Conservation (phyloP, 148 eudicot genomes). For the Pouteria glomerata region DNA sequence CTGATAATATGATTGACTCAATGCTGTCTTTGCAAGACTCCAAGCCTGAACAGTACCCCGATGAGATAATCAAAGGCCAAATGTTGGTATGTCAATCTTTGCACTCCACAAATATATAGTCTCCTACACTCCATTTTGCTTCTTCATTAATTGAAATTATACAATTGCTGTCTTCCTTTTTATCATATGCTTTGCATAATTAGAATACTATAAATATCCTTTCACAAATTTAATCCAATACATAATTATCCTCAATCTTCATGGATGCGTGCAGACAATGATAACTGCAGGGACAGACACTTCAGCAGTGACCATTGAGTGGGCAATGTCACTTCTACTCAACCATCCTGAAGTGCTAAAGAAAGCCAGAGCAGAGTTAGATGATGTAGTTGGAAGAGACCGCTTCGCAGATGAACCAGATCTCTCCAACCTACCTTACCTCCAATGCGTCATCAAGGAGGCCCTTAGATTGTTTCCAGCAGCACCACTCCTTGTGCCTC, state of each 20-base stretch:
- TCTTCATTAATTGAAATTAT: too few species aligned
- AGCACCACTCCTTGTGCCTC: constrained; percentile 24
- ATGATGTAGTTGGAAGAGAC: not conserved
- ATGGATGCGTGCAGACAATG: constrained; percentile 3
- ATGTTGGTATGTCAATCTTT: constrained; percentile 22
- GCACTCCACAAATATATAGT: not conserved
- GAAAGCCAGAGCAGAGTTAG: constrained; percentile 17
- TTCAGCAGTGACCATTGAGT: constrained; percentile 20
- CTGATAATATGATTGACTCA: constrained; percentile 17
- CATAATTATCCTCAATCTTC: not conserved
- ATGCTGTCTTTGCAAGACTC: constrained; percentile 28
- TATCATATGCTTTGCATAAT: too few species aligned
- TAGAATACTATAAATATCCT: too few species aligned
- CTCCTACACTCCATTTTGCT: too few species aligned
- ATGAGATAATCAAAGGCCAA: constrained; percentile 35
- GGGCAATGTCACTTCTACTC: constrained; percentile 20
- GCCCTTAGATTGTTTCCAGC: constrained; percentile 23
- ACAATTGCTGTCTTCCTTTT: too few species aligned
- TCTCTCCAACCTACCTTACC: constrained; percentile 17
- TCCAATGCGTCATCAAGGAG: constrained; percentile 19
- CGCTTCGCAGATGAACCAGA: constrained; percentile 22
- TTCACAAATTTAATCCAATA: too few species aligned
- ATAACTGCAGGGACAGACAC: constrained; percentile 13
- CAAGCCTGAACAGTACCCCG: constrained; percentile 24
- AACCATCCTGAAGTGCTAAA: constrained; percentile 17